Base-by-base conservation (phyloP, 2,329 filamentous ascomycete species). In the Paraphoma sp. region DNA sequence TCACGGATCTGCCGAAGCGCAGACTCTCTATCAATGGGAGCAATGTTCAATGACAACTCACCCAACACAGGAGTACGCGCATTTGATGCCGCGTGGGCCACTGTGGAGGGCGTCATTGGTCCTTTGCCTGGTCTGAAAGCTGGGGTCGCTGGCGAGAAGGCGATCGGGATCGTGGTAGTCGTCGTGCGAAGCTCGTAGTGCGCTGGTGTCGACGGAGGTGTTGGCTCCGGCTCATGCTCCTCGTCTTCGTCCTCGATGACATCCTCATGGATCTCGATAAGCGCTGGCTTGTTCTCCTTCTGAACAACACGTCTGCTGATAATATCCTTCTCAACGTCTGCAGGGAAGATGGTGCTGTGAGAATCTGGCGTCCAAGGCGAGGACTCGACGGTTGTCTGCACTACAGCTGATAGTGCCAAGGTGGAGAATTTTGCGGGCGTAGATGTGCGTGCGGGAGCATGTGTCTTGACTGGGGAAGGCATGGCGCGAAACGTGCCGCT, bases 1-100 rank as follows among this genome's bases (percentile, higher is more conserved):
- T 91, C 88, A 51, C 87, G 84, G 63, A 94, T 93, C 72, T 89
- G 87, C 53, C 89, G 89, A 14, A 94, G 82, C 3, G 90, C 90
- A 74, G 92, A 83, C 73, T 92, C 91, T 51, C 91, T 83, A 52
- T 83, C 81, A 53, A 83, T 67, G 14, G 71, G 73, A 10, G 75
- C 64, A 45, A 70, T 70, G 57, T 75, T 78, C 56, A 73, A 47
- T 1, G 62, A 65, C 31, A 75, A 53, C 52, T 75, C 71, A n/a
- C 69, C 70, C 8, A 76, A 55, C 3, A 70, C 68, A 14, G 69
- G 70, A 3, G 72, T 68, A 30, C 62, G 68, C 18, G 64, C 64
- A 59, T 70, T 65, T 16, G 63, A 65, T 10, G 71, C 71, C 48
- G 61, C 67, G 48, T 78, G 75, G 7, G 71, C 72, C 16, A 77